A percentile compares a stretch with the other conserved stretches of the same genome.
These are phyloP conservation scores for Peziza echinospora DNA, from an alignment of 495 filamentous ascomycete species.

Conservation along the genomic window DNA sequence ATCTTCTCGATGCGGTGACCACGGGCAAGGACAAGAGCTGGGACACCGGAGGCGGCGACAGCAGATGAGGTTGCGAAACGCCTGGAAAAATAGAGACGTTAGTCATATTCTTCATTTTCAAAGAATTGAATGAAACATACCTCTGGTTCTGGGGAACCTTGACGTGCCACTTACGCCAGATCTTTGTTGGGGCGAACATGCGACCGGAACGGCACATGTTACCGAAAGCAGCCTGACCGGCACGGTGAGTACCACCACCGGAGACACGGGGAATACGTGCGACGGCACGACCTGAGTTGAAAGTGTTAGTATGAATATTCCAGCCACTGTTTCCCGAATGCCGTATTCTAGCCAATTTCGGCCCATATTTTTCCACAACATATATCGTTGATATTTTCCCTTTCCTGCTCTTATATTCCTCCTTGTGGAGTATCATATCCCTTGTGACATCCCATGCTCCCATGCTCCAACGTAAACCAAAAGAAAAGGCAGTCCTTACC, in stretches of 20 bases:
- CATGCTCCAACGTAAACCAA: background rate
- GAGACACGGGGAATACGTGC: slow-evolving; percentile 99
- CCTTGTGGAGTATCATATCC: background rate
- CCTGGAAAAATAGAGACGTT: slow-evolving; percentile 26
- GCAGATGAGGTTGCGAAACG: slow-evolving; percentile 95
- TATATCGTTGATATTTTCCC: background rate
- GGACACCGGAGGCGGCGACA: slow-evolving; percentile 83
- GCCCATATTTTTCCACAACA: background rate
- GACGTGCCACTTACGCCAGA: slow-evolving; percentile 99
- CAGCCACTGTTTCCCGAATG: background rate
- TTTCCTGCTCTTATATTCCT: background rate
- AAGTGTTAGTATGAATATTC: slow-evolving; percentile 3
- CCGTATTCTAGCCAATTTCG: background rate
- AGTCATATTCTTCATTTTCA: background rate
- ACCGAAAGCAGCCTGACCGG: slow-evolving; percentile 98
- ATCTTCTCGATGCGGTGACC: slow-evolving; percentile 85
- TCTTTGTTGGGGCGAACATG: slow-evolving; percentile 99
- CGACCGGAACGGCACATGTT: slow-evolving; percentile 99
- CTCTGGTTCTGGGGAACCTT: slow-evolving; percentile 98
- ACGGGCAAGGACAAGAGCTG: slow-evolving; percentile 83
- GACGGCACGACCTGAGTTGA: slow-evolving; percentile 67
- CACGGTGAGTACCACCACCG: slow-evolving; percentile 98
- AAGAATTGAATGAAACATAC: slow-evolving; percentile 28
- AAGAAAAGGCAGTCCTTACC: slow-evolving; percentile 40
- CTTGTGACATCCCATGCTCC: background rate